Evolutionary conservation across 495 filamentous ascomycete genomes (phyloP), one percentile per base, ranked within the genome.

Genomic region (Penicillium pancosmium): DNA sequence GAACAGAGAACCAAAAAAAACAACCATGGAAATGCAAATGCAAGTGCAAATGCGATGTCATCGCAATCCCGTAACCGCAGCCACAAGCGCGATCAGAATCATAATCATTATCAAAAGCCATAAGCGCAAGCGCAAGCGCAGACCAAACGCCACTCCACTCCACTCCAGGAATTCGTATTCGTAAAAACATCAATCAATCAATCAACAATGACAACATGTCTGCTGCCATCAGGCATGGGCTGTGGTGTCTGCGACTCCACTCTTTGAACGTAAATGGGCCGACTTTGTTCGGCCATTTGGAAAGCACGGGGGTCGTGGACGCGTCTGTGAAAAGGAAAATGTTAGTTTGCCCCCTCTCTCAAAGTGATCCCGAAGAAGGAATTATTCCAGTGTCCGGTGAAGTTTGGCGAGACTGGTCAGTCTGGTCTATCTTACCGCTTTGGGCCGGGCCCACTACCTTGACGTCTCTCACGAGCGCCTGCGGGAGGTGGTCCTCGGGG

Each of bases 191-290:
- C 2, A 31, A 56, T 23, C 40, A 34, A 31, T 69, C 59, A 78
- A 66, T 78, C 75, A 40, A 75, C 69, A 58, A 75, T 70, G 10
- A 76, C 55, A 41, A 74, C 43, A 18, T 58, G 52, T 53, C 68
- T 61, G 51, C 66, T 61, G 50, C 66, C 67, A 21, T 71, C 71
- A 1, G 64, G 44, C 21, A 72, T 46, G 12, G 36, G 36, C 18
- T 55, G 62, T 3, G 63, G 58, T 6, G 58, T 64, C 31, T 66
- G 53, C 8, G 56, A 64, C 31, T 73, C 67, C 23, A 65, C 60
- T 35, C 60, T 50, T 52, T 68, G 65, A 16, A 67, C 64, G 51
- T 74, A 71, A 23, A 64, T 61, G 41, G 70, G 64, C 41, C 65
- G 69, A n/a, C 56, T 66, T 35, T 65, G 66, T 46, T 71, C 67